These are phyloP conservation scores for Rhododendron molle DNA, from an alignment of 148 eudicot species.

Conservation along the genomic window DNA sequence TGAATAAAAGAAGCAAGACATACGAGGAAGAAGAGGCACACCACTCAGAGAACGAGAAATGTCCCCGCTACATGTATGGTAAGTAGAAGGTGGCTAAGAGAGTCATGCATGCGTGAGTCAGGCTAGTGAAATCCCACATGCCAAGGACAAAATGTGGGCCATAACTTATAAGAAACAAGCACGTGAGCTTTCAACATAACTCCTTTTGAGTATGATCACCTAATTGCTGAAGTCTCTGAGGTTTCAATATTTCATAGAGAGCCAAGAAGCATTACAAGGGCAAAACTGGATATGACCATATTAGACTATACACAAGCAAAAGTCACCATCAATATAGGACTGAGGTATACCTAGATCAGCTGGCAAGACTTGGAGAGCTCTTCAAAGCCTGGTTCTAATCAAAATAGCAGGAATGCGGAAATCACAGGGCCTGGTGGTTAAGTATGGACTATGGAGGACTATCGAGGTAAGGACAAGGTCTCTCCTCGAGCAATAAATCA, in stretches of 20 bases:
- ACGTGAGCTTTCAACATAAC: neutral
- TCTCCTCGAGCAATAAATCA: neutral
- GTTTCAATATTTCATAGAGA: neutral
- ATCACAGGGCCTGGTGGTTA: neutral
- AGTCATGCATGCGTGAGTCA: neutral
- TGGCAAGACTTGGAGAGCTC: neutral
- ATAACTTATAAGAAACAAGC: neutral
- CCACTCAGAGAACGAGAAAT: neutral
- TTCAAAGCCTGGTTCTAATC: neutral
- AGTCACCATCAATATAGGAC: neutral
- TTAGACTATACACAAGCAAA: neutral
- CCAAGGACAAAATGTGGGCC: neutral
- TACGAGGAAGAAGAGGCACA: neutral
- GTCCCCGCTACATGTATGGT: neutral
- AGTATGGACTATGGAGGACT: neutral
- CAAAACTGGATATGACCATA: neutral
- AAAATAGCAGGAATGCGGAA: neutral
- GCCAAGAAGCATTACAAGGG: neutral
- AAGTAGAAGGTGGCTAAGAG: neutral
- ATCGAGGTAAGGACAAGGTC: neutral
- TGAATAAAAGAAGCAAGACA: neutral
- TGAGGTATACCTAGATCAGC: neutral
- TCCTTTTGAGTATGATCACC: neutral
- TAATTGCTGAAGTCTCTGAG: neutral
- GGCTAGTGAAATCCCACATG: neutral